Evolutionary conservation across 1,139 yeast genomes (phyloP), one percentile per base, ranked within the genome.

Genomic region (Pichia sp.): DNA sequence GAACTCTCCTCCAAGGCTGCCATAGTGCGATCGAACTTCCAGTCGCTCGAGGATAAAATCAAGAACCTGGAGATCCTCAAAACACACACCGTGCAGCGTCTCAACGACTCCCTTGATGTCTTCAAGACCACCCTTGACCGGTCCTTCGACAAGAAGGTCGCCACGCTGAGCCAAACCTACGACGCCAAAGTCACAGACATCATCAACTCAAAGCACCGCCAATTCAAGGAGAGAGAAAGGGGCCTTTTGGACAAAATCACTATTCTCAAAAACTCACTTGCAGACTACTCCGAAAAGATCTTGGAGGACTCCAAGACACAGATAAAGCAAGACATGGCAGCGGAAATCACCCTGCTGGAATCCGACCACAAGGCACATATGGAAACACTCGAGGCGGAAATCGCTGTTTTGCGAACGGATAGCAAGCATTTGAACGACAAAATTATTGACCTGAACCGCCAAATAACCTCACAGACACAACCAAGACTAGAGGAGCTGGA

Each of bases 71-170:
- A 48, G 9, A 10, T 12, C 19, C 2, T 21, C 3, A 50, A 46
- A 53, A 53, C 3, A 6, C 48, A 5, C 54, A 55, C 28, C 16
- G 58, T 3, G 47, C 48, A 19, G 53, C 45, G 3, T 42, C 60
- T 40, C 39, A 57, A 41, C 26, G 41, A 16, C 57, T 55, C 10
- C 49, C 52, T 28, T 56, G 52, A 21, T 25, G 46, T 16, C 47
- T 52, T 39, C 44, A 56, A 60, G 43, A 42, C 46, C n/a, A 54
- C 51, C 30, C 41, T 55, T 6, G 57, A 57, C 16, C 10, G 41
- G 2, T 40, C 51, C 1, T 60, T 62, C 44, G 54, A 60, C 26
- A 6, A 47, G 3, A 50, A 53, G n/a, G 49, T 63, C 2, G 55
- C 56, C 8, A 21, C 47, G 8, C 37, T 64, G 28, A 56, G 59